A percentile compares a stretch with the other conserved stretches of the same genome.
phyloP scores from a whole-genome alignment of 192 early-diverging fungal genomes.

The Linnemannia exigua region DNA sequence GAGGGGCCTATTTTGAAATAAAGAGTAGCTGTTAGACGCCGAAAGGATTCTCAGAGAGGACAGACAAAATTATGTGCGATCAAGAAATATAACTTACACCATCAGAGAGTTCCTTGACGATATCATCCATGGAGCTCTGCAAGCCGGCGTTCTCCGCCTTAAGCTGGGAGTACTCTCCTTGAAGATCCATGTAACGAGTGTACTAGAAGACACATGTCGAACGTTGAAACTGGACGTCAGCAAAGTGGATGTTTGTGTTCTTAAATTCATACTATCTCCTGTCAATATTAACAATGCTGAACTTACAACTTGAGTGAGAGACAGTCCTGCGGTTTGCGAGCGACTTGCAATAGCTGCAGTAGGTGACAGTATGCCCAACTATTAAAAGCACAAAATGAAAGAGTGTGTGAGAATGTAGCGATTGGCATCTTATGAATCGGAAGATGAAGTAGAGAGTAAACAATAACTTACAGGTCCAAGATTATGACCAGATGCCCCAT shows the following conservation, averaged over 20 bases:
- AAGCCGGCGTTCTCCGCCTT: conserved; percentile 63
- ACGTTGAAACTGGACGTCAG: background rate
- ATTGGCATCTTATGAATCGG: background rate
- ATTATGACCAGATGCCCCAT: conserved; percentile 20
- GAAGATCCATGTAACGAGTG: conserved; percentile 68
- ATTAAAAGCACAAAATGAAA: background rate
- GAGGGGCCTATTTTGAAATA: conserved; percentile 59
- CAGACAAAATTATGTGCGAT: background rate
- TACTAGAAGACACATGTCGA: conserved; percentile 50
- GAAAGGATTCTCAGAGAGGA: background rate
- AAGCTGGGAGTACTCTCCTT: conserved; percentile 61
- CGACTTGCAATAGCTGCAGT: conserved; percentile 65
- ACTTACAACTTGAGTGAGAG: conserved; percentile 72
- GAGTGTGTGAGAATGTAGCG: background rate
- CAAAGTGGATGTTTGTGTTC: background rate
- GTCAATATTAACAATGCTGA: background rate
- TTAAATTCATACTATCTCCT: background rate
- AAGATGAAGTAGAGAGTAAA: background rate
- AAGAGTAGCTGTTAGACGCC: background rate
- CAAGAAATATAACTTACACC: conserved; percentile 29
- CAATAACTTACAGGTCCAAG: conserved; percentile 46
- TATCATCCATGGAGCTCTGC: conserved; percentile 69
- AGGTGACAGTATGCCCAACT: conserved; percentile 64
- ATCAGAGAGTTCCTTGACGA: conserved; percentile 63
- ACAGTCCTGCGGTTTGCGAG: conserved; percentile 63